Evolutionary conservation across 495 filamentous ascomycete species (phyloP).

Genomic region (Aspergillus affinis): DNA sequence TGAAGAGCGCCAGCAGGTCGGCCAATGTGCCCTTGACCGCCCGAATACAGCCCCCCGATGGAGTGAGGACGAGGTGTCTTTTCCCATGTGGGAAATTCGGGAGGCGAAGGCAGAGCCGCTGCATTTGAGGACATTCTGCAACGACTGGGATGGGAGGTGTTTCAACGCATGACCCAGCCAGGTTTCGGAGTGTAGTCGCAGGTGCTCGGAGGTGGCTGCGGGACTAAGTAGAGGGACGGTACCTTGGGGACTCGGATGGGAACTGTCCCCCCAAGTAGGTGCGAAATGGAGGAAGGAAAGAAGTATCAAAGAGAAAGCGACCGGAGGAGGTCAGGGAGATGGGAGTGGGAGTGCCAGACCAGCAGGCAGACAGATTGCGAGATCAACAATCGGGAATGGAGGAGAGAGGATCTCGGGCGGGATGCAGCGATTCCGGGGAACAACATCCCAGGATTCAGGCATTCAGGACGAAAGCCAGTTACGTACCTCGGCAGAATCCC

Average conservation of each 20-base stretch:
- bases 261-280: neutral
- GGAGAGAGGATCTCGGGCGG: neutral
- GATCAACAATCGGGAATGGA: constrained; percentile 1
- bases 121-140: constrained; percentile 47
- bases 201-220: neutral
- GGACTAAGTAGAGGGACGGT: neutral
- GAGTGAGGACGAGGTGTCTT: constrained; percentile 28
- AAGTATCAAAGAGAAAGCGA: neutral
- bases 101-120: constrained; percentile 42
- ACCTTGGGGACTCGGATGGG: neutral
- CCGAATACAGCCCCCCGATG: constrained; percentile 34
- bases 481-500: neutral
- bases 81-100: constrained; percentile 39
- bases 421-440: constrained; percentile 2
- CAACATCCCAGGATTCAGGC: neutral
- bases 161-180: constrained; percentile 30
- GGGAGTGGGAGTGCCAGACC: neutral
- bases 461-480: neutral
- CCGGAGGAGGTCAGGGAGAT: neutral
- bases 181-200: constrained; percentile 6
- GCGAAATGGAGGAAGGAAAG: neutral
- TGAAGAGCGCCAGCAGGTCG: constrained; percentile 19
- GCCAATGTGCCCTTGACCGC: constrained; percentile 26
- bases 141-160: constrained; percentile 17
- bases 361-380: neutral